Evolutionary conservation across 805 yeast species (phyloP).

Genomic region (Lachancea lanzarotensis): DNA sequence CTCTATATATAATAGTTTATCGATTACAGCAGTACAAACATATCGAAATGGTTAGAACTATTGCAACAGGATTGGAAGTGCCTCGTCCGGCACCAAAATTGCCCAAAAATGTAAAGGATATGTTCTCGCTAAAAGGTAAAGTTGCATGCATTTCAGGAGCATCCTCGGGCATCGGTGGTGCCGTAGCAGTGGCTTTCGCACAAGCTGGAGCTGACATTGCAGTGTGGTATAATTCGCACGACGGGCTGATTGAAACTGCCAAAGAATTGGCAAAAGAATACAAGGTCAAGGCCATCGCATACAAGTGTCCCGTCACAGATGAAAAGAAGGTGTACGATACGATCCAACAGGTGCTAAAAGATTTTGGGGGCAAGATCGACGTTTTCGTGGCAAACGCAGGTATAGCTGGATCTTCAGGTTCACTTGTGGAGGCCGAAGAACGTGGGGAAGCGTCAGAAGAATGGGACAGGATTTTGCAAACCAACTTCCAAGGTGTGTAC

Average conservation of each 20-base stretch:
- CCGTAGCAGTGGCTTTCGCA: conserved; percentile 75
- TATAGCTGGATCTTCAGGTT: conserved; percentile 70
- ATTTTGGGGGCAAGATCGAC: conserved; percentile 69
- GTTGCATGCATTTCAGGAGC: conserved; percentile 84
- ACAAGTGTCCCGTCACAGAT: conserved; percentile 28
- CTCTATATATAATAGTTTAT: too few species aligned
- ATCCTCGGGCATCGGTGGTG: conserved; percentile 74
- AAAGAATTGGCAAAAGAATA: conserved; percentile 41
- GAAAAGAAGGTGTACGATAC: conserved; percentile 22
- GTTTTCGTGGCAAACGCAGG: conserved; percentile 89
- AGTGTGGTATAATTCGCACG: conserved; percentile 56
- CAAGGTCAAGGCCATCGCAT: conserved; percentile 56
- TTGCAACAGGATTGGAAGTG: conserved; percentile 20
- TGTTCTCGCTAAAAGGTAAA: conserved; percentile 75
- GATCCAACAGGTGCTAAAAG: conserved; percentile 40
- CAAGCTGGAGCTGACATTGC: conserved; percentile 86
- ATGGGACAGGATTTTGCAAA: conserved; percentile 67
- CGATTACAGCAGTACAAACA: too few species aligned
- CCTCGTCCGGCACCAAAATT: conserved; percentile 51
- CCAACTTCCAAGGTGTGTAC: conserved; percentile 75
- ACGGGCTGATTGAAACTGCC: conserved; percentile 33
- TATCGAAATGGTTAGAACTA: conserved; percentile 10
- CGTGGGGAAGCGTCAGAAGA: conserved; percentile 43
- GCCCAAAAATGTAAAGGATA: conserved; percentile 49
- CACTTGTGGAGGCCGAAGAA: conserved; percentile 40